Conservation (phyloP, 2,329 filamentous ascomycete species). For the Hypocrella siamensis region DNA sequence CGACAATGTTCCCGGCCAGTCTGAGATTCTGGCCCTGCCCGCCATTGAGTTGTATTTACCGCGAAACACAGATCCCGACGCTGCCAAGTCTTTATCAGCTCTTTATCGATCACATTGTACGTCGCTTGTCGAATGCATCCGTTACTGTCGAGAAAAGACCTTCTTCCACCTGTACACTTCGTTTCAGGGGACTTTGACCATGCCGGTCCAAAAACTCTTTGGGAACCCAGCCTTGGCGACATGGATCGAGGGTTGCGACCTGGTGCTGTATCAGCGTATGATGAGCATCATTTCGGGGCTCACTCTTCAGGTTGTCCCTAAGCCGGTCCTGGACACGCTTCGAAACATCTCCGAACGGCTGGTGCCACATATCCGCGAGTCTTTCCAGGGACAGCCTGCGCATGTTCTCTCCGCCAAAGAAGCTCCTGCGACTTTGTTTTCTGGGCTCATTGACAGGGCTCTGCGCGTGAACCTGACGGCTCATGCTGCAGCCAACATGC, state of each 20-base stretch:
- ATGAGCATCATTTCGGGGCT: slow-evolving; percentile 81
- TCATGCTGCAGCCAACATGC: slow-evolving; percentile 83
- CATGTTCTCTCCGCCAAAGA: slow-evolving; percentile 82
- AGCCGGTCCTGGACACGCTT: slow-evolving; percentile 72
- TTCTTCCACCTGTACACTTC: slow-evolving; percentile 92
- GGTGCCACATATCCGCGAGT: slow-evolving; percentile 66
- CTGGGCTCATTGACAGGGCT: slow-evolving; percentile 69
- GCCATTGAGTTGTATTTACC: slow-evolving; percentile 72
- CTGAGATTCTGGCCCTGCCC: slow-evolving; percentile 66
- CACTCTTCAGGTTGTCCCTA: slow-evolving; percentile 80
- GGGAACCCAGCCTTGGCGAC: slow-evolving; percentile 64
- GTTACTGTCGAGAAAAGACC: slow-evolving; percentile 91
- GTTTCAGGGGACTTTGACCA: slow-evolving; percentile 90
- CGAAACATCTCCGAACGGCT: slow-evolving; percentile 73
- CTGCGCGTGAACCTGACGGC: slow-evolving; percentile 86
- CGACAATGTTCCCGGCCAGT: slow-evolving; percentile 36
- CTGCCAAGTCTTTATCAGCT: slow-evolving; percentile 70
- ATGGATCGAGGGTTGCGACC: slow-evolving; percentile 95
- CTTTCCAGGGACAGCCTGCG: slow-evolving; percentile 69
- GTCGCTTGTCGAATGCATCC: slow-evolving; percentile 85
- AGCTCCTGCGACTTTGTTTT: slow-evolving; percentile 77
- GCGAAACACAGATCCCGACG: slow-evolving; percentile 66
- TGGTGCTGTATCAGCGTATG: slow-evolving; percentile 93
- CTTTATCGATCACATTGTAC: slow-evolving; percentile 92
- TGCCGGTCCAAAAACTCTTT: slow-evolving; percentile 89